Evolutionary conservation across 2,329 filamentous ascomycete genomes (phyloP).

Genomic region (Eurotiales sp.): DNA sequence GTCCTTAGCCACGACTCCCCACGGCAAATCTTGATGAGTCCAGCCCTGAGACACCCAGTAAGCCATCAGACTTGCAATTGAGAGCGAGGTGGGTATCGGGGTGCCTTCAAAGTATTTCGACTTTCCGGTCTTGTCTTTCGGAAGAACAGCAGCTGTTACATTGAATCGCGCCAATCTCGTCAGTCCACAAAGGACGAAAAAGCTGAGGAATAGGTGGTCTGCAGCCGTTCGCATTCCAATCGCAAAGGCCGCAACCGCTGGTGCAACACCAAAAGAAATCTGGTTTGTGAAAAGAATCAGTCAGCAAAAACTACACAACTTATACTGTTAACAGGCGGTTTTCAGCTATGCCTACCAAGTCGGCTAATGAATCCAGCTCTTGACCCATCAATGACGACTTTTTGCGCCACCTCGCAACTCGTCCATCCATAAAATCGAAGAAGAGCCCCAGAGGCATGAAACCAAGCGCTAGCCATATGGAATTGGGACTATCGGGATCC

Average conservation of each 20-base stretch:
- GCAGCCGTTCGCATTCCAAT: conserved; percentile 79
- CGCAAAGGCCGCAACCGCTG: conserved; percentile 81
- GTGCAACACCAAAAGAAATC: conserved; percentile 94
- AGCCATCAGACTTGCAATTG: conserved; percentile 77
- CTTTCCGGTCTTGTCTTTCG: conserved; percentile 89
- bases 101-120: conserved; percentile 95
- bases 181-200: conserved; percentile 92
- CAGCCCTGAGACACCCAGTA: conserved; percentile 82
- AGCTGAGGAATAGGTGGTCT: conserved; percentile 75
- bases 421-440: conserved; percentile 97
- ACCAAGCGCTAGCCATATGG: conserved; percentile 76
- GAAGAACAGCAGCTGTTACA: conserved; percentile 82
- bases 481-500: conserved; percentile 59
- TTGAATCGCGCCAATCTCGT: conserved; percentile 96
- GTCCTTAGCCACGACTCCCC: conserved; percentile 66
- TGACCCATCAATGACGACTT: conserved; percentile 98
- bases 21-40: conserved; percentile 73
- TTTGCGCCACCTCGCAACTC: conserved; percentile 90
- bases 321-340: neutral
- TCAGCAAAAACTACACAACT: neutral
- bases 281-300: conserved; percentile 34
- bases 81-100: conserved; percentile 86
- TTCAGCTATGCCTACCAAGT: conserved; percentile 65
- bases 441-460: conserved; percentile 93
- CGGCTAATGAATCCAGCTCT: conserved; percentile 91